Percentiles rank a stretch among this genome's conserved stretches.
phyloP scores from a whole-genome alignment of 495 filamentous ascomycete species.

The Talaromyces borbonicus region DNA sequence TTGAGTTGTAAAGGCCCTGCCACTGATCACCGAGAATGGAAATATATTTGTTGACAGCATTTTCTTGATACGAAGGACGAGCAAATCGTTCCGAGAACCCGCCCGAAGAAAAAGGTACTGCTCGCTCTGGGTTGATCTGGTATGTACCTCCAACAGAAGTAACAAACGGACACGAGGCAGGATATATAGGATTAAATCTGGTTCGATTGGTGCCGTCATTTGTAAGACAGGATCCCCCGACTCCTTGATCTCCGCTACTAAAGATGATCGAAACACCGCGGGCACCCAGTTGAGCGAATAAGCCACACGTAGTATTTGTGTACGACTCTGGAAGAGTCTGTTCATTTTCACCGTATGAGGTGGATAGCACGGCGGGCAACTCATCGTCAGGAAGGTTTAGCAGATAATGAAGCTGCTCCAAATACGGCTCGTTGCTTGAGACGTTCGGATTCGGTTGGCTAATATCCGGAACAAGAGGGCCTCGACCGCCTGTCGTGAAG shows the following conservation, averaged over 20 bases:
- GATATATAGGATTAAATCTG: constrained; percentile 59
- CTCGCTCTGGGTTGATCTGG: constrained; percentile 42
- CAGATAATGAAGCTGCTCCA: constrained; percentile 68
- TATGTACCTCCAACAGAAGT: constrained; percentile 66
- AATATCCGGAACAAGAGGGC: constrained; percentile 44
- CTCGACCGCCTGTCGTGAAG: constrained; percentile 58
- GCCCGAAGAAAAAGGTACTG: constrained; percentile 49
- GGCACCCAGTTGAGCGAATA: constrained; percentile 62
- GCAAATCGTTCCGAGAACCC: constrained; percentile 65
- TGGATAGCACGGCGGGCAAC: constrained; percentile 64
- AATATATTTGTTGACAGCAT: constrained; percentile 47
- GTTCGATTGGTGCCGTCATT: constrained; percentile 56
- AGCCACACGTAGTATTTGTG: constrained; percentile 53
- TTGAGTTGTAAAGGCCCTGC: constrained; percentile 41
- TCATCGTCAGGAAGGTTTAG: constrained; percentile 47
- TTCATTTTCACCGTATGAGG: constrained; percentile 52
- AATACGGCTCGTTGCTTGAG: constrained; percentile 70
- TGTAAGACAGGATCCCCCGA: constrained; percentile 47
- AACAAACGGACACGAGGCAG: constrained; percentile 71
- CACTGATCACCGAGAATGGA: constrained; percentile 25
- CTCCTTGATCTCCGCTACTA: constrained; percentile 61
- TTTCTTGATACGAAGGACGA: constrained; percentile 54
- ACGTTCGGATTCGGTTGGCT: constrained; percentile 28
- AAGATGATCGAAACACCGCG: constrained; percentile 65
- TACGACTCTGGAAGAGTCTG: constrained; percentile 54